Evolutionary conservation across 352 stramenopile species (phyloP), one percentile per base, ranked within the genome.

Genomic region (Phytophthora niederhauseri): DNA sequence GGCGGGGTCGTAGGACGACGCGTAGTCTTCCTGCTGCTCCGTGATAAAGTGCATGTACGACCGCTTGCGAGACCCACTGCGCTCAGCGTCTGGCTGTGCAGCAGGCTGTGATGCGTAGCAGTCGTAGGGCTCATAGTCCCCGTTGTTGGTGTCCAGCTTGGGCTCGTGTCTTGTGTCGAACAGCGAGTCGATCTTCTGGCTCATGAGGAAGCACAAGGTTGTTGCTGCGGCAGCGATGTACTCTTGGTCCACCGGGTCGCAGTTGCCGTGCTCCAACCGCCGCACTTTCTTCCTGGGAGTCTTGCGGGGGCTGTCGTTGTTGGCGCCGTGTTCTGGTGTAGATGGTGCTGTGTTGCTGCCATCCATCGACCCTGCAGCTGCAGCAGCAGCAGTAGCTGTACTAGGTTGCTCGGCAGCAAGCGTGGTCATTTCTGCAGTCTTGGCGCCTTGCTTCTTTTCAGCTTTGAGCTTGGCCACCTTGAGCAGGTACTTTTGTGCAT

Each of bases 381-480:
- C 41, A 14, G 6, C 17, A 14, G 6, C 17, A 8, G 41, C 46
- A 4, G 55, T 28, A 28, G 52, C 28, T 61, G 31, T 46, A 24
- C 26, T 54, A 3, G 26, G 45, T 11, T 57, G 43, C 38, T 75
- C 71, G 30, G 64, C 61, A 50, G 75, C 45, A 11, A 77, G 43
- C 12, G 64, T 76, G 15, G 56, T 64, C 50, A 79, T 79, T 14
- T 72, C 73, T 12, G 49, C 52, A 0, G 45, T 63, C 48, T 81
- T 79, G 55, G 68, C 71, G 54, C 63, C 68, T 51, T 87, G 77
- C 58, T 96, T 92, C 64, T 92, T 92, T 62, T 94, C 87, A 3
- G 80, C 87, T 73, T 93, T 92, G 20, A 95, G 73, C 75, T 97
- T 97, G 70, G 89, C 87, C n/a, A 97, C 75, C 66, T 97, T 97